Conservation (phyloP, 371 early-diverging fungal species). For the Mycotypha africana region DNA sequence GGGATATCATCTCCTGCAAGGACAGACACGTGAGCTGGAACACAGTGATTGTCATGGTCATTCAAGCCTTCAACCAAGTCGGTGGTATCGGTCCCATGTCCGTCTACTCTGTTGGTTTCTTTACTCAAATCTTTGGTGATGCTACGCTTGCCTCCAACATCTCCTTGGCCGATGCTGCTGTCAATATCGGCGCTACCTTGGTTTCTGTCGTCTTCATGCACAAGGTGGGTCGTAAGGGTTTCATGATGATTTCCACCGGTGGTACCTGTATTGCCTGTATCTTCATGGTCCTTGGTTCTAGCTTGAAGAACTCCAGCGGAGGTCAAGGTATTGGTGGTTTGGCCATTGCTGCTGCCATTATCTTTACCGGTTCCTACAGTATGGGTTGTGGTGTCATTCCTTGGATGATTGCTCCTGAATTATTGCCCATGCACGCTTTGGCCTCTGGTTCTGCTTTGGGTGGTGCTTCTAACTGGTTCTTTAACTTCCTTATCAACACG, state of each 20-base stretch:
- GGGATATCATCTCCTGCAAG: slow-evolving; percentile 34
- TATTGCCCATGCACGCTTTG: slow-evolving; percentile 38
- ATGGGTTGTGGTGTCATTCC: slow-evolving; percentile 49
- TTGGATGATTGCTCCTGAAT: slow-evolving; percentile 46
- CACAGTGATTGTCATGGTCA: slow-evolving; percentile 35
- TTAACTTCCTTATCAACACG: slow-evolving; percentile 40
- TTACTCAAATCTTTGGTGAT: slow-evolving; percentile 29
- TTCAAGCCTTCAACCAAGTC: slow-evolving; percentile 44
- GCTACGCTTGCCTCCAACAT: slow-evolving; percentile 27
- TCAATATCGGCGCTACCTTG: slow-evolving; percentile 30
- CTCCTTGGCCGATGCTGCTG: slow-evolving; percentile 34
- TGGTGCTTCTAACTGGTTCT: slow-evolving; percentile 37
- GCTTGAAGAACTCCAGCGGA: slow-evolving; percentile 5
- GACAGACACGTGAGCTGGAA: slow-evolving; percentile 29
- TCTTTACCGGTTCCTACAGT: slow-evolving; percentile 35
- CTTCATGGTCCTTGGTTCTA: slow-evolving; percentile 33
- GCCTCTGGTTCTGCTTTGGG: slow-evolving; percentile 43
- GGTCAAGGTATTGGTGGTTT: slow-evolving; percentile 27
- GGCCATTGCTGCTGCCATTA: slow-evolving; percentile 31
- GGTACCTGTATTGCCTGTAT: slow-evolving; percentile 34
- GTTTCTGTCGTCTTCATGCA: slow-evolving; percentile 33
- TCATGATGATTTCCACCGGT: slow-evolving; percentile 35
- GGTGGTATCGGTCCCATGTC: slow-evolving; percentile 48
- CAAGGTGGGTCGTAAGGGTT: slow-evolving; percentile 37
- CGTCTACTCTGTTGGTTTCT: slow-evolving; percentile 37